Conservation (phyloP, 345 rosid species). For the Xanthoceras sorbifolium region DNA sequence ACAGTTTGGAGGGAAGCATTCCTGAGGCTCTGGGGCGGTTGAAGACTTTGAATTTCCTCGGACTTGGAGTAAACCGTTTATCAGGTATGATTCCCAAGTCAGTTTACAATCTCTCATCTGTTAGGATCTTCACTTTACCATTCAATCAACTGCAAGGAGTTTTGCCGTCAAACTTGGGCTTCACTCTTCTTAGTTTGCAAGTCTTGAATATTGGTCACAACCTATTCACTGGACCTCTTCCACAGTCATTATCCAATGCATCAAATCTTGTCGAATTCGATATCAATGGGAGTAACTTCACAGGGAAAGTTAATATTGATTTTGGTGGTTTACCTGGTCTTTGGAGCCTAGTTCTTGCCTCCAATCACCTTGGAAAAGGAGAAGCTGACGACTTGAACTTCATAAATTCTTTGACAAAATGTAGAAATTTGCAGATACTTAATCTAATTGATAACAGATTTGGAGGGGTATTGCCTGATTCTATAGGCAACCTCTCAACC, state of each 20-base stretch:
- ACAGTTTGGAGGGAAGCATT: slow-evolving; percentile 10
- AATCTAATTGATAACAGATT: slow-evolving; percentile 23
- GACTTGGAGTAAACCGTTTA: background rate
- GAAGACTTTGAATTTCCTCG: slow-evolving; percentile 1
- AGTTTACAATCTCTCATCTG: slow-evolving; percentile 24
- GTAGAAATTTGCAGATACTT: slow-evolving; percentile 24
- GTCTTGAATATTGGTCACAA: slow-evolving; percentile 18
- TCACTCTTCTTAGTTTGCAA: slow-evolving; percentile 24
- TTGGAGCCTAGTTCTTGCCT: slow-evolving; percentile 15
- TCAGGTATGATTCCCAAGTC: slow-evolving; percentile 15
- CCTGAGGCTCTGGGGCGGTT: background rate
- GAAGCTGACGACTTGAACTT: slow-evolving; percentile 29
- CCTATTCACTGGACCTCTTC: slow-evolving; percentile 21
- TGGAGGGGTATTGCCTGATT: slow-evolving; percentile 23
- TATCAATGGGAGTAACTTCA: slow-evolving; percentile 23
- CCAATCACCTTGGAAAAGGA: slow-evolving; percentile 23
- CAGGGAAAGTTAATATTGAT: slow-evolving; percentile 23
- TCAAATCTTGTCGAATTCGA: slow-evolving; percentile 16
- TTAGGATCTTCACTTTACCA: background rate
- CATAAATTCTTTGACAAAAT: slow-evolving; percentile 28
- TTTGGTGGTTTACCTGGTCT: slow-evolving; percentile 18
- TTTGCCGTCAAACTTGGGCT: slow-evolving; percentile 23
- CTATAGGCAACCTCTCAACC: slow-evolving; percentile 27
- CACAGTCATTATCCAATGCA: slow-evolving; percentile 30
- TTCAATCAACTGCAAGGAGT: slow-evolving; percentile 23